phyloP scores from a whole-genome alignment of 73 alveolate species.

The Tetrahymena borealis region DNA sequence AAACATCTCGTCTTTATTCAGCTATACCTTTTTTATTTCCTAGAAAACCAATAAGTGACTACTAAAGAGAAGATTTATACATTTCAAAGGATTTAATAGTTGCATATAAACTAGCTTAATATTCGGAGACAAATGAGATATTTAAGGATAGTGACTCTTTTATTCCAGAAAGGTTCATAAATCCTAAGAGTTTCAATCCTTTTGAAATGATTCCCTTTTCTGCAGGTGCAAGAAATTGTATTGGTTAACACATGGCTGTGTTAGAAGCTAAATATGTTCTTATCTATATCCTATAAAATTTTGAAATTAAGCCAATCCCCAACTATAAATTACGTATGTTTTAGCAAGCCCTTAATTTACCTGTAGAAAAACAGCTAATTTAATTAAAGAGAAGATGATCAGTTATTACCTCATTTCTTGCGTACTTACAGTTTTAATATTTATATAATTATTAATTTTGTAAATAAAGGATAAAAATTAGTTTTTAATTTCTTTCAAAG shows the following conservation, averaged over 20 bases:
- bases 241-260: slow-evolving; percentile 33
- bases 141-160: slow-evolving; percentile 8
- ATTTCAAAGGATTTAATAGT: neutral
- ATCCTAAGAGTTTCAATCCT: neutral
- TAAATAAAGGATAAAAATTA: too few species aligned
- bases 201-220: slow-evolving; percentile 19
- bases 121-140: neutral
- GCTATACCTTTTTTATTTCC: neutral
- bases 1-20: neutral
- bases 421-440: too few species aligned
- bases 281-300: slow-evolving; percentile 5
- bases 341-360: neutral
- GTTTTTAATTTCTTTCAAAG: too few species aligned
- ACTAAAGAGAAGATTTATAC: neutral
- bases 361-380: neutral
- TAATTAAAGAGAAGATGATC: neutral
- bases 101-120: neutral
- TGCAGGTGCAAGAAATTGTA: slow-evolving; percentile 21
- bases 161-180: slow-evolving; percentile 32
- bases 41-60: neutral
- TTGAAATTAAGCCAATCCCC: neutral
- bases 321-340: neutral
- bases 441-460: too few species aligned
- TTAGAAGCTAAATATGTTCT: slow-evolving; percentile 19
- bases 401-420: too few species aligned